Evolutionary conservation across 768 basidiomycete species (phyloP).

Genomic region (Phylloporus sp.): DNA sequence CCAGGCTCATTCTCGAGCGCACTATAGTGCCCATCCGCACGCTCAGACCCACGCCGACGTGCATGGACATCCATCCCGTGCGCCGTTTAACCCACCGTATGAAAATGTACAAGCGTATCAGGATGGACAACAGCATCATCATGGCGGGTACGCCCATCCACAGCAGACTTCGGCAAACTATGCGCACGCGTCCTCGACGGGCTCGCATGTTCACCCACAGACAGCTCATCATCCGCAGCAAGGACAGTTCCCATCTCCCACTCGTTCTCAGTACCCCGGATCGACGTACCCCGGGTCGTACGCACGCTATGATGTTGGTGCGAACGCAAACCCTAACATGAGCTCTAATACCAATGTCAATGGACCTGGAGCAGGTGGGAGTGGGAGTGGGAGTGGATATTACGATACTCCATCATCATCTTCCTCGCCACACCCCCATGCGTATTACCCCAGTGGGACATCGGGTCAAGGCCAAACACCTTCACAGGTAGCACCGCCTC

Average conservation of each 20-base stretch:
- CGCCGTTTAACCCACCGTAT: conserved; percentile 19
- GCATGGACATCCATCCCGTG: conserved; percentile 17
- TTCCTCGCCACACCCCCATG: conserved; percentile 18
- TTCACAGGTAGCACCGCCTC: conserved; percentile 13
- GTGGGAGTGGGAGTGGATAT: conserved; percentile 17
- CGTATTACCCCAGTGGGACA: conserved; percentile 20
- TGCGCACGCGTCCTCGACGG: conserved; percentile 18
- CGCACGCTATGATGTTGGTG: conserved; percentile 27
- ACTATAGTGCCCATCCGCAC: conserved; percentile 16
- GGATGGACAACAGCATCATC: conserved; percentile 24
- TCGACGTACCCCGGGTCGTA: conserved; percentile 28
- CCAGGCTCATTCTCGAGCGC: conserved; percentile 18
- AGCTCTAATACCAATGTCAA: conserved; percentile 6
- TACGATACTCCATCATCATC: conserved; percentile 25
- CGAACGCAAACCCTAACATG: conserved; percentile 15
- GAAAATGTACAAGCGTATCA: conserved; percentile 28
- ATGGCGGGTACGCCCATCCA: conserved; percentile 17
- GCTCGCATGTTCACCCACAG: conserved; percentile 17
- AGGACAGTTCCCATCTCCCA: conserved; percentile 24
- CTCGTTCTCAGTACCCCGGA: conserved; percentile 24
- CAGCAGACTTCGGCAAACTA: conserved; percentile 19
- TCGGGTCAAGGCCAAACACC: conserved; percentile 15
- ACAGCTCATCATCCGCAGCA: conserved; percentile 22
- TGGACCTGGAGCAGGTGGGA: conserved; percentile 10
- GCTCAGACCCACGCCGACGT: conserved; percentile 17